A percentile compares a stretch with the other conserved stretches of the same genome.
phyloP scores from a whole-genome alignment of 352 stramenopile species.

The Pythium grandisporangium region DNA sequence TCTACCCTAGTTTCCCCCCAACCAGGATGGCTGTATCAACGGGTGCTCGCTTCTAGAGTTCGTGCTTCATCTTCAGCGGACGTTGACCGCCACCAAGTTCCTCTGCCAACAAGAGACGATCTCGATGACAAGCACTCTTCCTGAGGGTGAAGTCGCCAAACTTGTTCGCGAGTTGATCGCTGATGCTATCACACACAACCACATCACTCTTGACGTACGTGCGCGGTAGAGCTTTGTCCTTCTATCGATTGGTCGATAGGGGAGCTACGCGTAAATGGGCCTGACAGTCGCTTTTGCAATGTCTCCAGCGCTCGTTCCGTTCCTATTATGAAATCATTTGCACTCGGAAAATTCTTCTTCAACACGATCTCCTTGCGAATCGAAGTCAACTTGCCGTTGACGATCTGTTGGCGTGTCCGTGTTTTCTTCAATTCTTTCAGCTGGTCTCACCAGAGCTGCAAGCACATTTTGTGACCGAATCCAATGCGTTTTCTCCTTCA shows the following conservation, averaged over 20 bases:
- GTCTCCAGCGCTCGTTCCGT: constrained; percentile 20
- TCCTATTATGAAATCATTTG: constrained; percentile 61
- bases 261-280: too few relatives aligned
- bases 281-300: too few relatives aligned
- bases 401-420: constrained; percentile 20
- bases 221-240: not conserved
- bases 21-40: constrained; percentile 24
- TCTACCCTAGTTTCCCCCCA: constrained; percentile 18
- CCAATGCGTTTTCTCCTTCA: constrained; percentile 23
- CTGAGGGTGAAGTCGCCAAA: constrained; percentile 15
- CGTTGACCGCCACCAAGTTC: constrained; percentile 15
- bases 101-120: not conserved
- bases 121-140: constrained; percentile 12
- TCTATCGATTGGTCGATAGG: not conserved
- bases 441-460: constrained; percentile 21
- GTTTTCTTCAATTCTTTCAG: constrained; percentile 32
- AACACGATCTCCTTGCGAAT: constrained; percentile 21
- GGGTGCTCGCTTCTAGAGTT: constrained; percentile 36
- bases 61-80: constrained; percentile 24
- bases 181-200: constrained; percentile 11
- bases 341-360: constrained; percentile 38
- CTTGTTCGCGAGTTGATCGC: constrained; percentile 21
- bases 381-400: constrained; percentile 20
- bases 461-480: constrained; percentile 13
- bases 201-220: not conserved